Evolutionary conservation across 495 filamentous ascomycete species (phyloP).

Genomic region (Talaromyces trachyspermus): DNA sequence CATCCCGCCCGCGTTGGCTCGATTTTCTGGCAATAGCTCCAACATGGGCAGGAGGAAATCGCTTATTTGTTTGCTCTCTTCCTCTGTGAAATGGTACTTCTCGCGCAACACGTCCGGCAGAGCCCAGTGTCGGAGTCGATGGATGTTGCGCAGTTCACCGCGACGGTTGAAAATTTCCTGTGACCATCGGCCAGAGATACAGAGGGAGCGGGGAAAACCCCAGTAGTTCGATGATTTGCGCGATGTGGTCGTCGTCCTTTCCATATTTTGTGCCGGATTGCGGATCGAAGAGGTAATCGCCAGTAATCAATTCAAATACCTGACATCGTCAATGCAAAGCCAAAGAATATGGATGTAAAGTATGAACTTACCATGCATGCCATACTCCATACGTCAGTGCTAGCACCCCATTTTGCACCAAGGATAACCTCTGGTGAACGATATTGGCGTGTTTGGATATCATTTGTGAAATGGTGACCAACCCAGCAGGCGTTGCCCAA

Average conservation of each 20-base stretch:
- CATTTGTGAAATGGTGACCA: slow-evolving; percentile 97
- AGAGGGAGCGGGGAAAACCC: slow-evolving; percentile 92
- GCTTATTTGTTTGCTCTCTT: slow-evolving; percentile 68
- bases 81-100: slow-evolving; percentile 87
- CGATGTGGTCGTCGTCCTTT: slow-evolving; percentile 99
- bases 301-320: slow-evolving; percentile 97
- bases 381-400: slow-evolving; percentile 99
- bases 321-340: slow-evolving; percentile 36
- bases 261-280: slow-evolving; percentile 99
- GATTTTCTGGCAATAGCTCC: slow-evolving; percentile 73
- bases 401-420: slow-evolving; percentile 95
- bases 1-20: slow-evolving; percentile 97
- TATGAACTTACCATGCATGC: slow-evolving; percentile 73
- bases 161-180: slow-evolving; percentile 99
- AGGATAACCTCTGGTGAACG: slow-evolving; percentile 95
- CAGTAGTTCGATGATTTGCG: slow-evolving; percentile 96
- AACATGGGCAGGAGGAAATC: slow-evolving; percentile 92
- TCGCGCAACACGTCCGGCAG: slow-evolving; percentile 88
- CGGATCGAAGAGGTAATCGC: slow-evolving; percentile 97
- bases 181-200: slow-evolving; percentile 88
- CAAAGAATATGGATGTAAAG: not conserved
- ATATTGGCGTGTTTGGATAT: slow-evolving; percentile 98
- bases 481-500: slow-evolving; percentile 99
- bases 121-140: slow-evolving; percentile 93
- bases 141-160: slow-evolving; percentile 95